Base-by-base conservation (phyloP, 345 rosid species). In the Eucalyptus cloeziana region DNA sequence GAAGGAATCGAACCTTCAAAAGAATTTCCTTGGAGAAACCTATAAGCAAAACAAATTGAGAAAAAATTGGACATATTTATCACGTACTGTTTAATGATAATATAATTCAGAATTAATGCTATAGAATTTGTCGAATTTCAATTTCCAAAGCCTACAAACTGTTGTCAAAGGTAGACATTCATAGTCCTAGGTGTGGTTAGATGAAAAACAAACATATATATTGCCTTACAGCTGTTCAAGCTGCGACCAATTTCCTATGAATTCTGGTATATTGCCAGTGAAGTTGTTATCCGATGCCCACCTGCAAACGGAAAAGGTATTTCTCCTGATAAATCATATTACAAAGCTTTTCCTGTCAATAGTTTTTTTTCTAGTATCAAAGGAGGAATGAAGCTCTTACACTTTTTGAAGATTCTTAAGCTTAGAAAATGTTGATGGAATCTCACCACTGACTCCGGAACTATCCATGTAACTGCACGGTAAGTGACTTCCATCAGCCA, bases 1-100 rank as follows among this genome's bases (percentile, higher is more conserved):
- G 92, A 89, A 51, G 96, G 95, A 88, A 94, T 89, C 0, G 94
- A 93, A 31, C 94, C 95, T 89, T 90, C 89, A 4, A 94, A 92
- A 43, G 93, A 91, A 90, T 90, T 91, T 62, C 96, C 94, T 54
- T 86, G 89, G 12, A 94, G 58, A 44, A 37, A 52, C 44, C 89
- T 88, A 86, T 2, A 79, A 31, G 0, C 25, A 52, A n/a, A 19
- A 5, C 10, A 49, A 33, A 49, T n/a, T 12, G 14, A 25, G 27
- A 24, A 64, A 47, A 50, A 50, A 33, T 17, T 16, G 44, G 2
- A 17, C 6, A 69, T 17, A 69, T 17, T 33, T 33, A 69, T 33
- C 80, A 67, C 5, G 0, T 67, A n/a, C 40, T n/a, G 22, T 31
- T 1, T 31, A 2, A 67, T 67, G 79, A 67, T 67, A 67, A 67